Conservation (phyloP, 1,139 yeast genomes). For the Saccharomycopsis hybrid region DNA sequence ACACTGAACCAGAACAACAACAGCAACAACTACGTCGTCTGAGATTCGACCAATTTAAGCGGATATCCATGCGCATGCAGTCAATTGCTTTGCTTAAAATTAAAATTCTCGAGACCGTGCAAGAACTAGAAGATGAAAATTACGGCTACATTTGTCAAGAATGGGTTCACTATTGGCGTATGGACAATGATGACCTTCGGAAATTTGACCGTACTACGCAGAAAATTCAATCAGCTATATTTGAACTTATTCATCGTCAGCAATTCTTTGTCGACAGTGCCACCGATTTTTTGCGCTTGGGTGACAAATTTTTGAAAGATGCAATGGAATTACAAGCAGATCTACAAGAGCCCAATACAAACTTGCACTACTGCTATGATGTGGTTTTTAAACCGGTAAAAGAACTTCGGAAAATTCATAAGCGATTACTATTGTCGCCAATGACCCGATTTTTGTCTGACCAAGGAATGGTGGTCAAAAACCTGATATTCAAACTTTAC, state of each 20-base stretch:
- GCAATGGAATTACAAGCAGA: slow-evolving; percentile 11
- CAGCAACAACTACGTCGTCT: too few species aligned
- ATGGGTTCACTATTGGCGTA: slow-evolving; percentile 18
- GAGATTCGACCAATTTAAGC: slow-evolving; percentile 1
- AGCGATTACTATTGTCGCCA: slow-evolving; percentile 16
- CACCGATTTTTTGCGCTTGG: slow-evolving; percentile 12
- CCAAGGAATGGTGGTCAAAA: slow-evolving; percentile 18
- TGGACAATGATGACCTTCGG: slow-evolving; percentile 16
- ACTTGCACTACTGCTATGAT: neutral
- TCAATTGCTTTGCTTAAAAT: slow-evolving; percentile 10
- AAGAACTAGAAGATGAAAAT: slow-evolving; percentile 17
- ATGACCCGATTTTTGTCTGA: slow-evolving; percentile 17
- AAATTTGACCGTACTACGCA: slow-evolving; percentile 14
- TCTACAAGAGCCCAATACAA: neutral
- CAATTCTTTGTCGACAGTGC: slow-evolving; percentile 18
- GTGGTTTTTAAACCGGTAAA: slow-evolving; percentile 14
- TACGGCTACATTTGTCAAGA: slow-evolving; percentile 20
- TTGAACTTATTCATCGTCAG: slow-evolving; percentile 19
- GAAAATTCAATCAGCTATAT: slow-evolving; percentile 17
- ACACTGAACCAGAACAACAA: neutral
- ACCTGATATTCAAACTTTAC: slow-evolving; percentile 16
- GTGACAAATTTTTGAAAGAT: slow-evolving; percentile 15
- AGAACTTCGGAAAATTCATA: slow-evolving; percentile 16
- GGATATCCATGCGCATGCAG: slow-evolving; percentile 8
- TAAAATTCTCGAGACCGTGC: slow-evolving; percentile 10